Base-by-base conservation (phyloP, 345 rosid genomes). In the Gynandropsis gynandra region DNA sequence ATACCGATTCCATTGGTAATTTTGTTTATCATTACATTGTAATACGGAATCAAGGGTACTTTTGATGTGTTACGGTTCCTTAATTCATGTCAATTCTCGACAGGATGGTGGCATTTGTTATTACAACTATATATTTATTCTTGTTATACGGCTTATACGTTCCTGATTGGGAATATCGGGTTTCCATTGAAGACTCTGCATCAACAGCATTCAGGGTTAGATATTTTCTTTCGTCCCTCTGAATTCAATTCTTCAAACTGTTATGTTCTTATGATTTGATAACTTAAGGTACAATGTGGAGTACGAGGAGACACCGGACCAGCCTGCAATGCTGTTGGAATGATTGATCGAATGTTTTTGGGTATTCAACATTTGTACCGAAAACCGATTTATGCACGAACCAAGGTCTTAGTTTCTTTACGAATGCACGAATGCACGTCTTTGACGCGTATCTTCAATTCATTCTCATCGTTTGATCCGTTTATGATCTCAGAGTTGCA, bases 281-380 rank as follows among this genome's bases (percentile, higher is more conserved):
- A 62, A 29, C 54, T n/a, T 44, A 67, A 89, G 80, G 97, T 89
- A 45, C 80, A 80, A 66, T 89, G 97, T 32, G 85, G 75, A 42
- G 78, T 76, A 48, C 61, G 87, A 46, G 93, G 97, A 40, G 62
- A 80, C 72, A 85, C 83, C 2, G 83, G 80, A 67, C 95, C 97
- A 46, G 93, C 79, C 42, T 89, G 97, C 45, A 89, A 85, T 62
- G 85, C 72, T 45, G 87, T 69, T 52, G 97, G 95, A 69, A 74
- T 85, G 87, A 67, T 89, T 62, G 97, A 89, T 66, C 83, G 93
- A 34, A 67, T 53, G 45, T 40, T 79, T 40, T 43, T 89, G 62
- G 95, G 97, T 9, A 72, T 72, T 63, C 74, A 61, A 29, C 97
- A 85, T 74, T 59, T 89, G 41, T 89, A 89, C 41, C 63, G 56